phyloP scores from a whole-genome alignment of 495 filamentous ascomycete genomes.

The Lasiosphaeris hirsuta region DNA sequence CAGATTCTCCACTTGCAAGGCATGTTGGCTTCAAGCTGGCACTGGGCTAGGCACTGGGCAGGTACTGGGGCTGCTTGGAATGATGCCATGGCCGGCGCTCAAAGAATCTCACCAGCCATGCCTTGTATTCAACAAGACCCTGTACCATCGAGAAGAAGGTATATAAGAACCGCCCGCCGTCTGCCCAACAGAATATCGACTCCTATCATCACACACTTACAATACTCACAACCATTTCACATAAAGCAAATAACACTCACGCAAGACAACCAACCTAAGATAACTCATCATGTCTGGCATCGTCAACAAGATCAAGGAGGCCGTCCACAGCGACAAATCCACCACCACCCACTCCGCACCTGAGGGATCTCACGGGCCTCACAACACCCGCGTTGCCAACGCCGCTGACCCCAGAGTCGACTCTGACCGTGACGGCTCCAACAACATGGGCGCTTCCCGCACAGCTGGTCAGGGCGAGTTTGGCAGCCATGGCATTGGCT shows the following conservation, averaged over 20 bases:
- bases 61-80: neutral
- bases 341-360: conserved; percentile 22
- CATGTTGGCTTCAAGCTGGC: no score
- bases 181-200: neutral
- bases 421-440: conserved; percentile 38
- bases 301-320: conserved; percentile 73
- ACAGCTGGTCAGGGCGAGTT: conserved; percentile 26
- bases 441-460: conserved; percentile 29
- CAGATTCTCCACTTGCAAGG: no score
- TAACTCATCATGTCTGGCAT: conserved; percentile 56
- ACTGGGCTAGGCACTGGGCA: no score
- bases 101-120: no score
- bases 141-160: no score
- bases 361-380: conserved; percentile 41
- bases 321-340: conserved; percentile 38
- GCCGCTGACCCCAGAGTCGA: conserved; percentile 49
- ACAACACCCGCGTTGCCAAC: conserved; percentile 37
- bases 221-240: conserved; percentile 10
- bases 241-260: conserved; percentile 8
- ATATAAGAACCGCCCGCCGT: no score
- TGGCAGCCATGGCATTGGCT: conserved; percentile 15
- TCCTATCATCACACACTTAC: neutral
- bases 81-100: conserved; percentile 1
- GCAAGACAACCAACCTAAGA: conserved; percentile 6
- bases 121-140: no score